Evolutionary conservation across 1,139 yeast genomes (phyloP).

Genomic region (Hansenula anomala): DNA sequence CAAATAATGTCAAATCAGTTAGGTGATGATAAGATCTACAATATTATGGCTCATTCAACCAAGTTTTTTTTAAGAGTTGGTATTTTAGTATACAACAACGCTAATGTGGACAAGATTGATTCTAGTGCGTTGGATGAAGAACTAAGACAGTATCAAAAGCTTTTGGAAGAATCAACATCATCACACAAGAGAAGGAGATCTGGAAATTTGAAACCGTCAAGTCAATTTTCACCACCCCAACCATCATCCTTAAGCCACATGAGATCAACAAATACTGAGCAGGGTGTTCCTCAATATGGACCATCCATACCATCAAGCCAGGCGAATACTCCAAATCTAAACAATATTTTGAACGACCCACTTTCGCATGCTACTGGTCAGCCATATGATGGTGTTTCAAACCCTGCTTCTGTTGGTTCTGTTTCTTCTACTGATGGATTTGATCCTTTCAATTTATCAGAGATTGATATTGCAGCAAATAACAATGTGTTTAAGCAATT

Average conservation of each 20-base stretch:
- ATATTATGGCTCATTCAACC: conserved; percentile 9
- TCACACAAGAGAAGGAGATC: background rate
- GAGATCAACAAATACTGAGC: background rate
- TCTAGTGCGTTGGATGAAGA: conserved; percentile 11
- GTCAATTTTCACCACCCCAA: background rate
- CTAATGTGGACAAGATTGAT: conserved; percentile 9
- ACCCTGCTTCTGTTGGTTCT: background rate
- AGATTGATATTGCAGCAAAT: background rate
- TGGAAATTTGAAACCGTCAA: background rate
- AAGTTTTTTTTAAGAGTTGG: conserved; percentile 16
- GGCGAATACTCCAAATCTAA: background rate
- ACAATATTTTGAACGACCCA: conserved; percentile 1
- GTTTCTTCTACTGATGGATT: background rate
- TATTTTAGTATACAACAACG: conserved; percentile 13
- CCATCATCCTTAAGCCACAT: conserved; percentile 1
- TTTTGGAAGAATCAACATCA: background rate
- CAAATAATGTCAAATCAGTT: background rate
- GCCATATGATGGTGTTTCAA: background rate
- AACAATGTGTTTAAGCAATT: conserved; percentile 1
- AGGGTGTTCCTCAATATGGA: background rate
- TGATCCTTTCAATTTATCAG: background rate
- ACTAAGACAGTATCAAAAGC: conserved; percentile 8
- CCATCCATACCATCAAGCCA: background rate
- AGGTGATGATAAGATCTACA: conserved; percentile 6
- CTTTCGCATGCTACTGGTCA: background rate